Evolutionary conservation across 2,329 filamentous ascomycete species (phyloP), one percentile per base, ranked within the genome.

Genomic region (Cryoendolithus antarcticus): DNA sequence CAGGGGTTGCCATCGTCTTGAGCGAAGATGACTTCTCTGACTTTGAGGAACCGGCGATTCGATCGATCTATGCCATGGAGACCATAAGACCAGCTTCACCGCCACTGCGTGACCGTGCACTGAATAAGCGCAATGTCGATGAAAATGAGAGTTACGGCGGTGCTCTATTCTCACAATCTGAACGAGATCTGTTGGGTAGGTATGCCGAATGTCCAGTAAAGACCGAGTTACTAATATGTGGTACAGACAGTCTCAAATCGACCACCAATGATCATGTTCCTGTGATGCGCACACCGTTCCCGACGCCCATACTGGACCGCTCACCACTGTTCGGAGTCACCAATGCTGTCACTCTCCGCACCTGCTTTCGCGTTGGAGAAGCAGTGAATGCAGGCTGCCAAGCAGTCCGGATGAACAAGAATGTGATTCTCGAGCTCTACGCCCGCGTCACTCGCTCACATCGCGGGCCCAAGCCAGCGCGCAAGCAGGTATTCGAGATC

Each of bases 341-440:
- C 0, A 60, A 68, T 2, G 53, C 59, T 7, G 59, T 52, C 0
- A 42, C 70, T 5, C 59, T 79, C 9, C 67, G 73, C 7, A 75
- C 71, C 0, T 82, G 77, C 51, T 82, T 83, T 48, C 69, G 76
- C 19, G 64, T 80, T 15, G 72, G 71, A 3, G 75, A 82, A 50
- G 69, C 80, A 41, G 54, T 74, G 35, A 70, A 66, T 35, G 63
- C 64, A 34, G 69, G 69, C 29, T 59, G 55, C 36, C 62, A 63
- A 37, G 63, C 64, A 9, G 57, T 58, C 2, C 60, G 75, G 34
- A 62, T 62, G 10, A 65, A 70, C 33, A 66, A 71, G 37, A 64
- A 63, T 3, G 53, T 66, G 5, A 38, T 71, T 0, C 69, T 82
- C 43, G 78, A 82, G 52, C 57, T 83, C 0, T 84, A 77, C 50